These are phyloP conservation scores for Takakia lepidozioides DNA, from an alignment of 225 moss, liverwort and hornwort species.

Conservation along the genomic window DNA sequence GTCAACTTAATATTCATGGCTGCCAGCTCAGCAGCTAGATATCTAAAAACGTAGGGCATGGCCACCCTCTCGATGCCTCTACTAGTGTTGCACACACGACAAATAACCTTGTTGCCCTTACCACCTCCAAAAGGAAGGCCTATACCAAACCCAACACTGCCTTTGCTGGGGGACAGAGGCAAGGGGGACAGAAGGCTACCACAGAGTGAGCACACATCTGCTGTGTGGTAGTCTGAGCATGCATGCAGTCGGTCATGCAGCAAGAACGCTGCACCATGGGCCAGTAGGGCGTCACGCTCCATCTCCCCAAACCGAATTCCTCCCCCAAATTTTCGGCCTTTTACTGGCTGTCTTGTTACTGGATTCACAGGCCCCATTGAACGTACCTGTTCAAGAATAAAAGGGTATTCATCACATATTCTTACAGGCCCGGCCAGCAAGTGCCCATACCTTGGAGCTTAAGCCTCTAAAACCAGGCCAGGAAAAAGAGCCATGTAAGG, in stretches of 20 bases:
- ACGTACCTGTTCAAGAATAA: conserved; percentile 45
- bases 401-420: too few species aligned
- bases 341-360: conserved; percentile 89
- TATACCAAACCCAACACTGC: conserved; percentile 34
- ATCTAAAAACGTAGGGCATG: conserved; percentile 93
- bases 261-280: conserved; percentile 86
- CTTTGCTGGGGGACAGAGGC: conserved; percentile 33
- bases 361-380: conserved; percentile 93
- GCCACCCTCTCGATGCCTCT: conserved; percentile 80
- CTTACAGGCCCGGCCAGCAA: conserved; percentile 1
- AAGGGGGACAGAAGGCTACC: conserved; percentile 75
- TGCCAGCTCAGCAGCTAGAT: conserved; percentile 86
- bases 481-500: too few species aligned
- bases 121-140: conserved; percentile 40
- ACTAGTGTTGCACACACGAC: conserved; percentile 70
- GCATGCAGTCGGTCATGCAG: conserved; percentile 84
- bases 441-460: too few species aligned
- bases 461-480: too few species aligned
- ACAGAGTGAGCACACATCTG: conserved; percentile 65
- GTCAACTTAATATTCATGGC: conserved; percentile 95
- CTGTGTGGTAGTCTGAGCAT: conserved; percentile 89
- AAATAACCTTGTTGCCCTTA: conserved; percentile 45
- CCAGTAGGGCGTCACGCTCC: conserved; percentile 88
- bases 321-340: conserved; percentile 87
- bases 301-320: conserved; percentile 97